Conservation (phyloP, 768 basidiomycete species). For the Mycena venus region DNA sequence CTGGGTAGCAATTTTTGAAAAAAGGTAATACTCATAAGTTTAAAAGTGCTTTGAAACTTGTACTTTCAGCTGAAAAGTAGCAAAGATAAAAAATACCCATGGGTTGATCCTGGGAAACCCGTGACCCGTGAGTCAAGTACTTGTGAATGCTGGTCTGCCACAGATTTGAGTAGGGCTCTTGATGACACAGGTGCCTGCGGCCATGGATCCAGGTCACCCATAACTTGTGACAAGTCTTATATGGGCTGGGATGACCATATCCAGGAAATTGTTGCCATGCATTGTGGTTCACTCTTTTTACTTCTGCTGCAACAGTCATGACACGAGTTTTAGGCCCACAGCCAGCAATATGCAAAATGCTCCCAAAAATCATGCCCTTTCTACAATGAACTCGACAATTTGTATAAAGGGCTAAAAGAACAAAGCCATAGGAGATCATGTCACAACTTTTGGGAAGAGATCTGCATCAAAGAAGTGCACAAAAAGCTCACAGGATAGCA, state of each 20-base stretch:
- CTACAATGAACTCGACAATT: not conserved
- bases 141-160: no score
- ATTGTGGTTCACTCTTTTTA: not conserved
- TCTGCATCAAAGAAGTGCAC: not conserved
- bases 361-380: conserved; percentile 1
- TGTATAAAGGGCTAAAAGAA: not conserved
- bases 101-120: no score
- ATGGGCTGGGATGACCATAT: conserved; percentile 3
- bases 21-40: no score
- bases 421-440: not conserved
- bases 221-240: no score
- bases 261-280: not conserved
- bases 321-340: not conserved
- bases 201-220: no score
- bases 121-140: no score
- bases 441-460: not conserved
- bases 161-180: no score
- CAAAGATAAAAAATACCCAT: no score
- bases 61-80: no score
- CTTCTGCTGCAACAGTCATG: not conserved
- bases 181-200: no score
- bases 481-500: not conserved
- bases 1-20: no score
- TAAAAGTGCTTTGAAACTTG: no score
- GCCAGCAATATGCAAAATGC: not conserved